Base-by-base conservation (phyloP, 116 monocot species). In the Dioscorea cayenensis region DNA sequence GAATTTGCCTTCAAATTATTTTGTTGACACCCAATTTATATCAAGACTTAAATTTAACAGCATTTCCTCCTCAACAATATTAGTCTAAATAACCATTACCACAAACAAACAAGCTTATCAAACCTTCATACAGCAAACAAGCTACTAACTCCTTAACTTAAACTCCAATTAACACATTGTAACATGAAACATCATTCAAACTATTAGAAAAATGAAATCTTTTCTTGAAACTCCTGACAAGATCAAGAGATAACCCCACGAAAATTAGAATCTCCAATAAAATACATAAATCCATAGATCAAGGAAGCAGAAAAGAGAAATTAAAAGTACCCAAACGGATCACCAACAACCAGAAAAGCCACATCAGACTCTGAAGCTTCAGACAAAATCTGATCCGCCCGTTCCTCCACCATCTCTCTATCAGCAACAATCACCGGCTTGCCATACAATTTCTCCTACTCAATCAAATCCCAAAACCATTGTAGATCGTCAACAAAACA, bases 321-420 rank as follows among this genome's bases (percentile, higher is more conserved):
- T 1, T 32, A 32, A 67, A 0, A 16, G 28, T 74, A 82, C 77
- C 83, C 83, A 36, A 83, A 83, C 32, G 83, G 83, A 49, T 83
- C 83, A n/a, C 83, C 83, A 25, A 83, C 83, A 20, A 83, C 83
- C n/a, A 83, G 72, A 67, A 83, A 83, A 16, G 75, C 78, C 27
- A 79, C 83, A 72, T 83, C 75, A 16, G 36, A 75, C 51, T 76
- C 59, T 12, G 49, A n/a, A 48, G 83, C 83, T 25, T 76, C 78
- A 0, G 50, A 61, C 14, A 83, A 68, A 17, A 83, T 78, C 6
- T 16, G 60, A 69, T 78, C 75, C 29, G 79, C 83, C 49, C 49
- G 49, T 61, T 83, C 78, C 64, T 83, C 83, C 49, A 83, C 83
- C 78, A 75, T 76, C 51, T 79, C 83, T 69, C 83, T 71, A 51